Base-by-base conservation (phyloP, 768 basidiomycete species). In the Lentinula boryana region DNA sequence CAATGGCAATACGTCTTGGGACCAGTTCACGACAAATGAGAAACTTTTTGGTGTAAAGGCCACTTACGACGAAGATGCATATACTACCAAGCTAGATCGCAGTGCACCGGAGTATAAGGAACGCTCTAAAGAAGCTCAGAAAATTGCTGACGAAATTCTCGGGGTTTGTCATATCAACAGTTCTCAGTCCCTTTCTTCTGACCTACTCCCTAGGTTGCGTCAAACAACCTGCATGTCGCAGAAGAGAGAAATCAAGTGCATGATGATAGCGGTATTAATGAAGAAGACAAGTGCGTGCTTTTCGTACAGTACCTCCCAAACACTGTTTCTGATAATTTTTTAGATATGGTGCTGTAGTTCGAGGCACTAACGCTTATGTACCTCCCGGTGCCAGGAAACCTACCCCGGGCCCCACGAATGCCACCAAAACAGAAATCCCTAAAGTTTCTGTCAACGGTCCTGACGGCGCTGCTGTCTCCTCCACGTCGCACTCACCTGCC, bases 1-100 rank as follows among this genome's bases (percentile, higher is more conserved):
- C 15, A 71, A 66, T n/a, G 66, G 67, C 48, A 76, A 74, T 61
- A 69, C 74, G 32, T 68, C 78, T 2, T 95, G 95, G 93, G 95
- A 99, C 72, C 94, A 97, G 72, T 99, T 96, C 67, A 87, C 87
- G 18, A 92, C 79, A 44, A 99, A 98, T 73, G 96, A 98, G 74
- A 81, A 89, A 67, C 79, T 93, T 59, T 98, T 97, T 69, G 97
- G 97, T 23, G 86, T 96, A 63, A 93, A 80, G 68, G 93, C 94
- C 8, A 84, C 84, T 66, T 99, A 93, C 73, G 89, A 96, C 68
- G 97, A 99, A 76, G 91, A 96, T 60, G 70, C 87, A 36, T 99
- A 99, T 72, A 98, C 97, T 10, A 98, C 96, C 16, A 93, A 86
- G 75, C 80, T 99, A 49, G 93, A 98, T 70, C 84, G 91, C 64